Conservation (phyloP, 257 asterid species). For the Salvia rosmarinus region DNA sequence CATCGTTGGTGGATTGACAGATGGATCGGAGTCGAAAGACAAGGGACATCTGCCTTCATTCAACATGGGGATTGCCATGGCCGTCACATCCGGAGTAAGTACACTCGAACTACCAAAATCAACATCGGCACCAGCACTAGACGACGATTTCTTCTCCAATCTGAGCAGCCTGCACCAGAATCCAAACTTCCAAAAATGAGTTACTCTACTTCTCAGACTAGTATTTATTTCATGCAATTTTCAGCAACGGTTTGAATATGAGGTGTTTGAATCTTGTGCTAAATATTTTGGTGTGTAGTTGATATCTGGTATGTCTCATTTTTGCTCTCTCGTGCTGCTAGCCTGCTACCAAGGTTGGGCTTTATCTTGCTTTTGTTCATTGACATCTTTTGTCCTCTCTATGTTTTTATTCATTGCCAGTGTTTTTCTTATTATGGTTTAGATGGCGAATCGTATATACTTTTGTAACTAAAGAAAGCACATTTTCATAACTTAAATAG, state of each 20-base stretch:
- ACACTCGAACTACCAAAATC: conserved; percentile 48
- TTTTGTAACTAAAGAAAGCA: too few relatives aligned
- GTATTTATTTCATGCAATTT: neutral
- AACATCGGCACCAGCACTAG: conserved; percentile 30
- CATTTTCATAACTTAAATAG: too few relatives aligned
- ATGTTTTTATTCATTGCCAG: too few relatives aligned
- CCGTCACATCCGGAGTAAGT: conserved; percentile 59
- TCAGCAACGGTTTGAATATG: neutral
- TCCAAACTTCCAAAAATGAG: conserved; percentile 64
- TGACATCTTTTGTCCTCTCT: neutral
- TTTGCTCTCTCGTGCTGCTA: neutral
- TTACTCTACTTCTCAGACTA: neutral
- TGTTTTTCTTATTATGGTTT: too few relatives aligned
- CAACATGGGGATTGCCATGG: conserved; percentile 63
- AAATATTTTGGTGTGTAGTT: too few relatives aligned
- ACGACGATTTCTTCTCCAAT: conserved; percentile 74
- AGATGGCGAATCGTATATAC: too few relatives aligned
- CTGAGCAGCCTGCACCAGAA: conserved; percentile 54
- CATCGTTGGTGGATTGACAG: conserved; percentile 71
- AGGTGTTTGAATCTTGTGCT: conserved; percentile 13
- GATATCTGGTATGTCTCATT: too few relatives aligned
- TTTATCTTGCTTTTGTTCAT: neutral
- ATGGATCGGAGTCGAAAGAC: conserved; percentile 63
- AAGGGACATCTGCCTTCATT: conserved; percentile 61
- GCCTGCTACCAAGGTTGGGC: neutral